Percentiles rank a stretch among this genome's conserved stretches.
phyloP scores from a whole-genome alignment of 2,329 filamentous ascomycete species.

The Trichoderma endophyticum region DNA sequence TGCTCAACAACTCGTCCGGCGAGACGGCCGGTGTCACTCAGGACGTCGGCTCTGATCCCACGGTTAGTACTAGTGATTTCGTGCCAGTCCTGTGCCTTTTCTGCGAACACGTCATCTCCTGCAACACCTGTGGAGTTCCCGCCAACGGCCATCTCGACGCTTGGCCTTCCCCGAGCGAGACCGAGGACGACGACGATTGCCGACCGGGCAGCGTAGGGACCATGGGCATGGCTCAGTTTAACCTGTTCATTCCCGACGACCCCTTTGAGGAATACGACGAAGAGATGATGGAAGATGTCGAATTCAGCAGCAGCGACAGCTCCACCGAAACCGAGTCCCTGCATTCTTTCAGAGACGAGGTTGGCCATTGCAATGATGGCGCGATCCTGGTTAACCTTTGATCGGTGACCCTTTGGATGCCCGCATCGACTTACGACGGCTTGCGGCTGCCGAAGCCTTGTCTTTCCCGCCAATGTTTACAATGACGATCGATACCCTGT shows the following conservation, averaged over 20 bases:
- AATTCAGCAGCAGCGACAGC: slow-evolving; percentile 23
- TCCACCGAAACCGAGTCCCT: slow-evolving; percentile 2
- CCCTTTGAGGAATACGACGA: slow-evolving; percentile 40
- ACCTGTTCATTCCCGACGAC: slow-evolving; percentile 30
- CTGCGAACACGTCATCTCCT: slow-evolving; percentile 46
- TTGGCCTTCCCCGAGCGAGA: background rate
- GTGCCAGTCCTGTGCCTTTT: slow-evolving; percentile 43
- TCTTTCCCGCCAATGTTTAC: background rate
- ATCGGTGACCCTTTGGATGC: background rate
- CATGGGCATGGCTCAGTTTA: slow-evolving; percentile 32
- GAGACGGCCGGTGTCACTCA: slow-evolving; percentile 97
- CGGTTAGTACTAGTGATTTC: slow-evolving; percentile 68
- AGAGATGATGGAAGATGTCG: slow-evolving; percentile 32
- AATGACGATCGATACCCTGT: background rate
- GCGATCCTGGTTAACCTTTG: slow-evolving; percentile 25
- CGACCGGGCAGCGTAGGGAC: slow-evolving; percentile 19
- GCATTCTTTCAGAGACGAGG: background rate
- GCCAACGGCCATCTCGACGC: slow-evolving; percentile 23
- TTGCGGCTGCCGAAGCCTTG: background rate
- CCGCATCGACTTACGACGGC: background rate
- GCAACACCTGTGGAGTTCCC: slow-evolving; percentile 38
- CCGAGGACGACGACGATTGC: slow-evolving; percentile 15
- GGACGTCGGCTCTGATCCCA: slow-evolving; percentile 95
- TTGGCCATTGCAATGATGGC: slow-evolving; percentile 22
- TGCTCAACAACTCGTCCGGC: slow-evolving; percentile 84